Evolutionary conservation across 352 stramenopile species (phyloP).

Genomic region (Phytopythium kandeliae): DNA sequence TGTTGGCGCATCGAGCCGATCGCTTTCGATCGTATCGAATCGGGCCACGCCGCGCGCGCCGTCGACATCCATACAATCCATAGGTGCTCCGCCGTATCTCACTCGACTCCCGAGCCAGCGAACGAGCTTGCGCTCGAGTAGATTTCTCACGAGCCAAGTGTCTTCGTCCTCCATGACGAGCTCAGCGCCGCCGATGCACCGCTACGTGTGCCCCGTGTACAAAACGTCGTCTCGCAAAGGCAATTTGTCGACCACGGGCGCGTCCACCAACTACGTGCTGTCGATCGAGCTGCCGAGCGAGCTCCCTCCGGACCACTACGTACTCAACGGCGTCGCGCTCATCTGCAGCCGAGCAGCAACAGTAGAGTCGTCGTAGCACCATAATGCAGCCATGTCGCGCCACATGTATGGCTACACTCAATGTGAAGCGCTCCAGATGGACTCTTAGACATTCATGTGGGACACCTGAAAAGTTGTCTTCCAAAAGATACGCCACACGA

Average conservation of each 20-base stretch:
- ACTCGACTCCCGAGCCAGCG: slow-evolving; percentile 1
- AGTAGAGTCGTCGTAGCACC: neutral
- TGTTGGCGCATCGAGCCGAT: neutral
- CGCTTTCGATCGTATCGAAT: neutral
- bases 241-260: slow-evolving; percentile 89
- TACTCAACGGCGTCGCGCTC: slow-evolving; percentile 86
- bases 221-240: slow-evolving; percentile 88
- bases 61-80: neutral
- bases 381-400: neutral
- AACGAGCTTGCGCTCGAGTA: slow-evolving; percentile 2
- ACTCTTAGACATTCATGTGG: neutral
- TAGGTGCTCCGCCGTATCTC: neutral
- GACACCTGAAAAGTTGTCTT: neutral
- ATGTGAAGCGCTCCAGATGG: neutral
- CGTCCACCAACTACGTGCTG: slow-evolving; percentile 92
- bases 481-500: neutral
- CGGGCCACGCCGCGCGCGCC: slow-evolving; percentile 1
- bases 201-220: slow-evolving; percentile 91
- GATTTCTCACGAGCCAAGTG: neutral
- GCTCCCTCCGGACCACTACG: slow-evolving; percentile 69
- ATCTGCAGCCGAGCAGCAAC: slow-evolving; percentile 56
- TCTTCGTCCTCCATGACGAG: neutral
- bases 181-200: slow-evolving; percentile 2
- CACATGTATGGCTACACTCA: neutral
- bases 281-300: slow-evolving; percentile 85